Evolutionary conservation across 2,329 filamentous ascomycete genomes (phyloP), one percentile per base, ranked within the genome.

Genomic region (Ceratocystis papillata): DNA sequence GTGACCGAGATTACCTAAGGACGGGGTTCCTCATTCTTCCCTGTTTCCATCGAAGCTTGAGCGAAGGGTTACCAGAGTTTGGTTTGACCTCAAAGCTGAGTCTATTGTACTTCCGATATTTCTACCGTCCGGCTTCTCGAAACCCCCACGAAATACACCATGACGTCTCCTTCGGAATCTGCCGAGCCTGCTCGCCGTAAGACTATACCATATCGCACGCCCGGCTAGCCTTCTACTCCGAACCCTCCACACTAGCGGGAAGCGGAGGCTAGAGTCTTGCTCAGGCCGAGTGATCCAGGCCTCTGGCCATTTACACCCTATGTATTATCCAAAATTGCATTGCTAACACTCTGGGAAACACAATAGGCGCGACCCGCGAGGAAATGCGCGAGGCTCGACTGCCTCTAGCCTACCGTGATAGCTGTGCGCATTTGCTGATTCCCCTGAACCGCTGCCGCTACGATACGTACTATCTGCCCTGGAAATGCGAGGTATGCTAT

Each of bases 381-480:
- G 89, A 94, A 78, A 97, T 97, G 93, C 87, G 89, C 74, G 90
- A 90, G 73, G 92, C 92, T 71, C 87, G 85, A 74, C 83, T 97
- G 63, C 93, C 94, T 12, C 78, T 97, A 65, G 83, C 88, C 72
- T 99, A 99, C 83, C 86, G 94, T 75, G 94, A 99, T 79, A 92
- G 87, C 79, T 99, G 94, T 80, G 94, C 92, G 69, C 86, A 94
- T 78, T 87, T 99, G 60, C 81, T 97, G 69, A 96, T 97, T 70
- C 94, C 94, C 17, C 83, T 99, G 72, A 99, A 99, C 80, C 88
- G 88, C 74, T 99, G 94, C 83, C 91, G 94, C 69, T 83, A 85
- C 78, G 87, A 95, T 72, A 88, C 90, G 69, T 97, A 88, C 80
- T 99, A 96, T 77, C 79, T 96, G 73, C 92, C 92, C 20, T 99